A percentile compares a stretch with the other conserved stretches of the same genome.
Conservation (phyloP, 2,329 filamentous ascomycete genomes). For the Aspergillus sp. region DNA sequence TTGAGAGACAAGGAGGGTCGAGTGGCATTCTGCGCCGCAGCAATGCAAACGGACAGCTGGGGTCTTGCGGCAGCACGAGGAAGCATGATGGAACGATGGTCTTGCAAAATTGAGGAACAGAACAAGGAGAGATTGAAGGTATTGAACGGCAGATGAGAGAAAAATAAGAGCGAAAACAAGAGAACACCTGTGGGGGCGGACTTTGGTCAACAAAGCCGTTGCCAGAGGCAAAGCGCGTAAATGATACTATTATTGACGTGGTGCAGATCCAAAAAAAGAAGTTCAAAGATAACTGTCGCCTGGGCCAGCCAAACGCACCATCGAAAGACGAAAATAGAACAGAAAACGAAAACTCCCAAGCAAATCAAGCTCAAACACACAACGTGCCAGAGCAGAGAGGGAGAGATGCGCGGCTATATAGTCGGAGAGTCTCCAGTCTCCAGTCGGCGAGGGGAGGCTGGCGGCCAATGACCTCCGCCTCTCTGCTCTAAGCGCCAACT, state of each 20-base stretch:
- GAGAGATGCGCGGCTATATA: constrained; percentile 37
- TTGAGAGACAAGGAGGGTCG: constrained; percentile 44
- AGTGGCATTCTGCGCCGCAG: constrained; percentile 34
- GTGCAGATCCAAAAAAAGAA: constrained; percentile 20
- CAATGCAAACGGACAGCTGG: constrained; percentile 49
- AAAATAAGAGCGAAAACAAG: constrained; percentile 13
- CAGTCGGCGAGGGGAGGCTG: not conserved
- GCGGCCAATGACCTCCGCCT: constrained; percentile 13
- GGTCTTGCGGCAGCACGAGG: constrained; percentile 42
- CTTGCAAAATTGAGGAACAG: constrained; percentile 9
- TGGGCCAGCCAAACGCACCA: constrained; percentile 47
- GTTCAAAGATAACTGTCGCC: constrained; percentile 29
- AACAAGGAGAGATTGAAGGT: constrained; percentile 7
- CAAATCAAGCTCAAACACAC: constrained; percentile 29
- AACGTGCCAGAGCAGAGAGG: constrained; percentile 12
- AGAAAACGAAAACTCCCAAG: constrained; percentile 29
- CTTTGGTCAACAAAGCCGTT: constrained; percentile 40
- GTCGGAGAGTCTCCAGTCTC: not conserved
- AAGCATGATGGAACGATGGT: constrained; percentile 38
- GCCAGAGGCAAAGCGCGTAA: constrained; percentile 18
- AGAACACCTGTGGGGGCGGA: not conserved
- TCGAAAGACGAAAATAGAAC: constrained; percentile 35
- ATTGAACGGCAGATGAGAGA: constrained; percentile 2
- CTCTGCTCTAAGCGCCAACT: constrained; percentile 18
- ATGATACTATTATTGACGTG: constrained; percentile 28